Conservation (phyloP, 2,329 filamentous ascomycete species). For the Plectosphaerella cucumerina region DNA sequence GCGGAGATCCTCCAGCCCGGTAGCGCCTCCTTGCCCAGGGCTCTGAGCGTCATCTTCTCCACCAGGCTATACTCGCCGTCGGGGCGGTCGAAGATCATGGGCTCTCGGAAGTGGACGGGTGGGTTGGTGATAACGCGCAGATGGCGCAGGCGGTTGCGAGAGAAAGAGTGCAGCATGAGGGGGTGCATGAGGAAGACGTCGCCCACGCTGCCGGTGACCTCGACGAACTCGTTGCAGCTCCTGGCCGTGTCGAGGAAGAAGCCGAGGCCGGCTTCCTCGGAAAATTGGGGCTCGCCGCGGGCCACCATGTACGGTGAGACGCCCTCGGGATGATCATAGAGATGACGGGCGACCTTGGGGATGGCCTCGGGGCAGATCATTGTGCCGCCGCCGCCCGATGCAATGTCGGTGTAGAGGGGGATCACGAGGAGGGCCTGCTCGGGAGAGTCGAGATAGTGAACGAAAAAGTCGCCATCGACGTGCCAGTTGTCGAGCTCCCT, state of each 20-base stretch:
- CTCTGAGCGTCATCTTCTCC: conserved; percentile 49
- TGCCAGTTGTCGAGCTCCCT: conserved; percentile 58
- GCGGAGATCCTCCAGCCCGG: conserved; percentile 47
- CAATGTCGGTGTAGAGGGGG: conserved; percentile 62
- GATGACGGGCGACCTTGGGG: conserved; percentile 50
- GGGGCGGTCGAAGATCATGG: conserved; percentile 46
- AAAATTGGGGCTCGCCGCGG: conserved; percentile 43
- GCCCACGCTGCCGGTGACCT: conserved; percentile 48
- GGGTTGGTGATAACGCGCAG: conserved; percentile 21
- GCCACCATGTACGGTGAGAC: conserved; percentile 63
- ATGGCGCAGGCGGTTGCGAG: conserved; percentile 21
- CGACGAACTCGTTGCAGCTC: conserved; percentile 44
- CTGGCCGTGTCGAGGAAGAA: conserved; percentile 39
- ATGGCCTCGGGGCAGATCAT: conserved; percentile 60
- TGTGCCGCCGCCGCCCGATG: conserved; percentile 57
- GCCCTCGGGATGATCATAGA: conserved; percentile 58
- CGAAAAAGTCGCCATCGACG: conserved; percentile 69
- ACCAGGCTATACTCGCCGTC: conserved; percentile 49
- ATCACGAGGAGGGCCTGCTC: conserved; percentile 68
- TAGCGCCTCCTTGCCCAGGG: conserved; percentile 41
- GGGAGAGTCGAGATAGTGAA: conserved; percentile 66
- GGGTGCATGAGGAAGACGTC: conserved; percentile 58
- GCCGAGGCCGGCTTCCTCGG: conserved; percentile 32
- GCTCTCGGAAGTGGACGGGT: conserved; percentile 43
- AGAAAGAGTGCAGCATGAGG: conserved; percentile 55